Conservation (phyloP, 2,329 filamentous ascomycete species). For the Endoconidiophora polonica region DNA sequence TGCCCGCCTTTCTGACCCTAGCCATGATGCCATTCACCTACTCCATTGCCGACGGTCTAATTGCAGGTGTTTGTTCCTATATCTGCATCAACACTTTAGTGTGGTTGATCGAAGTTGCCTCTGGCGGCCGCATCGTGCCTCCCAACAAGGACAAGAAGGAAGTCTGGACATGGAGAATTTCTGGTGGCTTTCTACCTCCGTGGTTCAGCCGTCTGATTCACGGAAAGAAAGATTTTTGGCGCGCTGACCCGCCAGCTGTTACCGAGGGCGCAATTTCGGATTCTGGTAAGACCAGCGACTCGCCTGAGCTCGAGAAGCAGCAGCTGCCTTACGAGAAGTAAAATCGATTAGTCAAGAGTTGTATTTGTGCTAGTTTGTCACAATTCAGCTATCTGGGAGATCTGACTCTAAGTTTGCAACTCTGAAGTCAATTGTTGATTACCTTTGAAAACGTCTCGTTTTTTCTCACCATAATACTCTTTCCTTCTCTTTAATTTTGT, state of each 20-base stretch:
- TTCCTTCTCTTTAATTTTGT: background rate
- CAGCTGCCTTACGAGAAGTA: conserved; percentile 6
- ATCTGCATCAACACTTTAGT: conserved; percentile 56
- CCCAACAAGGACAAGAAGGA: conserved; percentile 63
- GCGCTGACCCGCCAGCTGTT: conserved; percentile 3
- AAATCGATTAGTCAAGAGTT: too few relatives aligned
- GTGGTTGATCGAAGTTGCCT: conserved; percentile 49
- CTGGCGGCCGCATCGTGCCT: conserved; percentile 54
- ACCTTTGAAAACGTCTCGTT: too few relatives aligned
- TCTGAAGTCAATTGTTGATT: too few relatives aligned
- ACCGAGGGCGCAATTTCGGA: conserved; percentile 13
- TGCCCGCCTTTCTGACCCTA: conserved; percentile 73
- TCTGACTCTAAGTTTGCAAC: too few relatives aligned
- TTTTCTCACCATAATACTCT: background rate
- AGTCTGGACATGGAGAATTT: conserved; percentile 61
- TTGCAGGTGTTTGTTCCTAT: conserved; percentile 64
- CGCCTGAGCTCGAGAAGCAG: conserved; percentile 8
- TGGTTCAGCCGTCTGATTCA: conserved; percentile 49
- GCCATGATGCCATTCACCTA: conserved; percentile 82
- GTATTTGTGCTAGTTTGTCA: too few relatives aligned
- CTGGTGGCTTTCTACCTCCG: conserved; percentile 56
- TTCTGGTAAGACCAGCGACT: conserved; percentile 7
- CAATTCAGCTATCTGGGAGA: too few relatives aligned
- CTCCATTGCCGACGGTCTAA: conserved; percentile 73
- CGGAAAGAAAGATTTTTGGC: conserved; percentile 64